phyloP scores from a whole-genome alignment of 2,329 filamentous ascomycete genomes.

The Penicillium olsonii region DNA sequence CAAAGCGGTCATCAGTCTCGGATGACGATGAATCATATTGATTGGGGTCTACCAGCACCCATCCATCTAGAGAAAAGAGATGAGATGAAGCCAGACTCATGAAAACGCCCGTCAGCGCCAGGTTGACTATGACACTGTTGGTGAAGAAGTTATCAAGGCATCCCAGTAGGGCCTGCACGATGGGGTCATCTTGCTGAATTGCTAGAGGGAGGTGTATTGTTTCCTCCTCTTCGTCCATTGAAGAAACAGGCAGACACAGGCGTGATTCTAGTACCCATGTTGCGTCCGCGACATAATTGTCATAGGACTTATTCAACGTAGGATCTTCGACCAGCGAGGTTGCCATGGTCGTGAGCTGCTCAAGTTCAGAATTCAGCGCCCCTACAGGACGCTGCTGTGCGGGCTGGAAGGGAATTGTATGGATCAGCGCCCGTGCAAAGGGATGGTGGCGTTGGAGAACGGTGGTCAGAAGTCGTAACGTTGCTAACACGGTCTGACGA shows the following conservation, averaged over 20 bases:
- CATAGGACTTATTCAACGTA: constrained; percentile 44
- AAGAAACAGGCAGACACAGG: constrained; percentile 32
- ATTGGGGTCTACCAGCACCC: constrained; percentile 76
- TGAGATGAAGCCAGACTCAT: constrained; percentile 82
- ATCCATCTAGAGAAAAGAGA: constrained; percentile 83
- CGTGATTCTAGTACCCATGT: constrained; percentile 51
- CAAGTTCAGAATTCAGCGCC: constrained; percentile 44
- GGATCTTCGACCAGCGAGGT: constrained; percentile 40
- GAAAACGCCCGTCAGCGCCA: constrained; percentile 81
- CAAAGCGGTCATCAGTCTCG: constrained; percentile 33
- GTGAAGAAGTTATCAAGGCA: constrained; percentile 79
- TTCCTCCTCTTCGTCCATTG: constrained; percentile 39
- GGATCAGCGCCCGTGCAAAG: constrained; percentile 71
- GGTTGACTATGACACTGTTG: constrained; percentile 88
- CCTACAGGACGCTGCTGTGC: constrained; percentile 37
- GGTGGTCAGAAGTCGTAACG: constrained; percentile 80
- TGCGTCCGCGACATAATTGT: constrained; percentile 52
- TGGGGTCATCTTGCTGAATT: constrained; percentile 64
- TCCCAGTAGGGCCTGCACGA: constrained; percentile 53
- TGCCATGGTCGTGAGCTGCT: constrained; percentile 39
- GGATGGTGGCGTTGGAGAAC: constrained; percentile 85
- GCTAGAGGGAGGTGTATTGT: constrained; percentile 64
- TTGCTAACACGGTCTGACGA: constrained; percentile 85
- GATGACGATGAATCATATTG: constrained; percentile 48
- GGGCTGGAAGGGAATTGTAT: constrained; percentile 49